Conservation (phyloP, 257 asterid genomes). For the Eustoma russellianum region DNA sequence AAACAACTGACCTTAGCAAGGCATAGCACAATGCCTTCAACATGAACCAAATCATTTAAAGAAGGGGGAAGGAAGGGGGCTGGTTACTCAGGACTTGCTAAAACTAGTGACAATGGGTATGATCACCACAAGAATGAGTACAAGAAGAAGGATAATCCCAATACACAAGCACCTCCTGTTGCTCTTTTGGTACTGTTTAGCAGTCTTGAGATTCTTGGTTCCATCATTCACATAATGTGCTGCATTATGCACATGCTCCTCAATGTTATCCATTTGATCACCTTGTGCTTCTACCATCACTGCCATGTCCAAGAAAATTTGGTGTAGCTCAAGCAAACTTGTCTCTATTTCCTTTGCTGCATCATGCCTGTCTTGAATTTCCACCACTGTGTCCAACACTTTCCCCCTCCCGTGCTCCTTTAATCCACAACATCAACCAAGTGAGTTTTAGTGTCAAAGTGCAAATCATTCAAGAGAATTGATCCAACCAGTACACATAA, state of each 20-base stretch:
- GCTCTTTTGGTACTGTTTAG: slow-evolving; percentile 63
- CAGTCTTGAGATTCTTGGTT: slow-evolving; percentile 60
- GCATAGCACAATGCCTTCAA: not conserved
- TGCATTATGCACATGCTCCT: slow-evolving; percentile 75
- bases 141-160: slow-evolving; percentile 53
- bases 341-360: slow-evolving; percentile 81
- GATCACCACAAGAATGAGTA: slow-evolving; percentile 45
- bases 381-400: slow-evolving; percentile 78
- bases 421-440: not conserved
- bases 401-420: slow-evolving; percentile 86
- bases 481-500: too few species aligned
- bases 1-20: slow-evolving; percentile 8
- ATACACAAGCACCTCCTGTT: slow-evolving; percentile 71
- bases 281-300: slow-evolving; percentile 97
- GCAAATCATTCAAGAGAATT: too few species aligned
- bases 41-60: slow-evolving; percentile 9
- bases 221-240: slow-evolving; percentile 61
- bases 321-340: slow-evolving; percentile 90
- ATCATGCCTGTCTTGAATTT: slow-evolving; percentile 69
- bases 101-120: slow-evolving; percentile 72
- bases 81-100: slow-evolving; percentile 34
- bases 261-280: slow-evolving; percentile 84
- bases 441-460: not conserved
- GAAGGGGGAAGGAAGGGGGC: not conserved
- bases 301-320: slow-evolving; percentile 84